Base-by-base conservation (phyloP, 371 early-diverging fungal species). In the Circinella minor region DNA sequence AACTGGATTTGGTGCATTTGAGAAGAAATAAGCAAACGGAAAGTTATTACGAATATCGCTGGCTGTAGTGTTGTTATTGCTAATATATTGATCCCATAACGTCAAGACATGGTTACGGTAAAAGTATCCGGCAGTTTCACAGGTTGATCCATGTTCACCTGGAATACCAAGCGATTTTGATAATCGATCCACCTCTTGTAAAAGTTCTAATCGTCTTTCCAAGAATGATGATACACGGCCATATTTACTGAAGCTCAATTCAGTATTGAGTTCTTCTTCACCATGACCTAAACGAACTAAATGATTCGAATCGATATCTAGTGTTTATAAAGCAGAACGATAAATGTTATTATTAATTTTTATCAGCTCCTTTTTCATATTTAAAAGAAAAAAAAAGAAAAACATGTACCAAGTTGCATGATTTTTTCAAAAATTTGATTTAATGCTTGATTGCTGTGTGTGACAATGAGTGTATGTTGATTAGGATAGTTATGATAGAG, bases 351-450 rank as follows among this genome's bases (percentile, higher is more conserved):
- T 54, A 6, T 13, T 54, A 54, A 6, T 54, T 54, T 15, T 13
- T 54, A 15, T 18, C 54, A 34, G 10, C 39, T 14, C 7, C 18
- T 18, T 14, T 38, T 1, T 36, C 18, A 9, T 47, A 15, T 47
- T 11, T 9, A 15, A 9, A 11, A n/a, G n/a, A n/a, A 15, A 9
- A 9, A 15, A 11, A 15, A 47, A 51, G 9, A 11, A 18, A 17
- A 34, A 7, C 20, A 14, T 61, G 39, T 74, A 80, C 77, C 77
- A 47, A 95, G 79, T 1, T 85, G 88, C 36, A 91, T 85, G 57
- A 99, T 92, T 73, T 97, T 97, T 76, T 94, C 96, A 71, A 99
- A 97, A 20, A 99, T 88, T 68, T 95, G 95, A 79, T 98, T 97
- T 49, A 99, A 83, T 5, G 98, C 96, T 76, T 96, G 96, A 76